phyloP scores from a whole-genome alignment of 192 early-diverging fungal genomes.

The Dissophora globulifera region DNA sequence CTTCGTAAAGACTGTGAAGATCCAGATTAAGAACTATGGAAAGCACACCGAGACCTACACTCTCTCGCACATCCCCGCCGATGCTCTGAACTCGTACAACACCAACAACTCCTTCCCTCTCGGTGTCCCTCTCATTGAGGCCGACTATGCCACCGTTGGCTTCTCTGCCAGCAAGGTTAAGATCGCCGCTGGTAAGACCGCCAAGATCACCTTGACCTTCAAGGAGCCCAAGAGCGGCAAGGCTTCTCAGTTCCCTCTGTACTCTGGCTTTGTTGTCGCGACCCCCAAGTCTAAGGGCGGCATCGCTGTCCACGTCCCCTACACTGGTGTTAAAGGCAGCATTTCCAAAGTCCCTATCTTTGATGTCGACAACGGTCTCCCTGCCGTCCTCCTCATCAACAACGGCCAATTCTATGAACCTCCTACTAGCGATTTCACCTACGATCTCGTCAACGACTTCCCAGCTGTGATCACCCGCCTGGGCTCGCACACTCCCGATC shows the following conservation, averaged over 20 bases:
- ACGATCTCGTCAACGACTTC: conserved; percentile 3
- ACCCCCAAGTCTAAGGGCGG: conserved; percentile 15
- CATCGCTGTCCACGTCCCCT: conserved; percentile 23
- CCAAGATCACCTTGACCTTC: conserved; percentile 51
- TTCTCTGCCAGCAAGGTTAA: conserved; percentile 37
- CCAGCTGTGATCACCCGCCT: conserved; percentile 17
- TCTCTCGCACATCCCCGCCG: too few species aligned
- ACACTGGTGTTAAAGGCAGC: conserved; percentile 40
- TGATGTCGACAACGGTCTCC: conserved; percentile 27
- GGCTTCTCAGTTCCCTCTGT: conserved; percentile 12
- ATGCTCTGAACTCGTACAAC: too few species aligned
- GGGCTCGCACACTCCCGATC: conserved; percentile 37
- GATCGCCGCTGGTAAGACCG: conserved; percentile 40
- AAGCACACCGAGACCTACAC: too few species aligned
- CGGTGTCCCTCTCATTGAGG: too few species aligned
- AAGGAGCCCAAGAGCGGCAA: conserved; percentile 36
- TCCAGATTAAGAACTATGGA: too few species aligned
- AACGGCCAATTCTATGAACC: neutral
- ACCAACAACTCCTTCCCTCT: too few species aligned
- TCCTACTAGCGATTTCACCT: conserved; percentile 1
- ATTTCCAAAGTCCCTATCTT: conserved; percentile 57
- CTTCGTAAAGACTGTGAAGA: too few species aligned
- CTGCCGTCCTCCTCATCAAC: conserved; percentile 3
- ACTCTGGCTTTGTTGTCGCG: conserved; percentile 20
- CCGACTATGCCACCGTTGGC: conserved; percentile 40